phyloP scores from a whole-genome alignment of 1,284 basidiomycete genomes.

The Sutorius eximius region DNA sequence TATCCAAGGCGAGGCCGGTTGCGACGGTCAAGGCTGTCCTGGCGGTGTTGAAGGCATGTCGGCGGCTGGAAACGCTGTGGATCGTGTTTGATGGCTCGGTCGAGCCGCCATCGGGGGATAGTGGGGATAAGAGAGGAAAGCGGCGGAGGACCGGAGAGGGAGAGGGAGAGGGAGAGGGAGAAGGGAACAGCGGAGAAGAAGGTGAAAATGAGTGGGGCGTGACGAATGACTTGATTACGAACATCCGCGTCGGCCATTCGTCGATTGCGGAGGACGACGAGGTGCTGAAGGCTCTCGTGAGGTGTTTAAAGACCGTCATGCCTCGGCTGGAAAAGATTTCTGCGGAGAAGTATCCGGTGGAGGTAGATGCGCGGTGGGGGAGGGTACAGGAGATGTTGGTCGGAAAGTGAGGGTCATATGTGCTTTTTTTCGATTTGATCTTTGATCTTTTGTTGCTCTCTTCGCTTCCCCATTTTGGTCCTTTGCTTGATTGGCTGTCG shows the following conservation, averaged over 20 bases:
- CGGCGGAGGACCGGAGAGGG: background rate
- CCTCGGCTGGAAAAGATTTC: constrained; percentile 22
- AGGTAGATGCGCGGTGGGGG: constrained; percentile 13
- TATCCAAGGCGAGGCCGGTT: constrained; percentile 20
- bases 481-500: background rate
- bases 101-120: background rate
- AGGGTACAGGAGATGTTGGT: constrained; percentile 15
- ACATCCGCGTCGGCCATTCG: constrained; percentile 23
- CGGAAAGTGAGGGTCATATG: background rate
- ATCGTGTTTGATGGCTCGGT: constrained; percentile 26
- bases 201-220: constrained; percentile 18
- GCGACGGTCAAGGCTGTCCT: constrained; percentile 24
- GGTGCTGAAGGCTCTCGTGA: constrained; percentile 4
- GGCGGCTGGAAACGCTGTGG: constrained; percentile 16
- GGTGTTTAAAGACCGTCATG: constrained; percentile 21
- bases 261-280: constrained; percentile 19
- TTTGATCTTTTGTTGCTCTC: background rate
- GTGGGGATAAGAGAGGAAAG: constrained; percentile 1
- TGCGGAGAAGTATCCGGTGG: constrained; percentile 17
- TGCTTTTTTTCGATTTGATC: background rate
- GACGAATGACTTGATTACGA: constrained; percentile 18
- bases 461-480: too few relatives aligned
- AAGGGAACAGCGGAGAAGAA: background rate
- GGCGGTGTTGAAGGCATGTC: constrained; percentile 22
- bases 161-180: background rate